Conservation (phyloP, 2,329 filamentous ascomycete species). For the Claviceps capensis region DNA sequence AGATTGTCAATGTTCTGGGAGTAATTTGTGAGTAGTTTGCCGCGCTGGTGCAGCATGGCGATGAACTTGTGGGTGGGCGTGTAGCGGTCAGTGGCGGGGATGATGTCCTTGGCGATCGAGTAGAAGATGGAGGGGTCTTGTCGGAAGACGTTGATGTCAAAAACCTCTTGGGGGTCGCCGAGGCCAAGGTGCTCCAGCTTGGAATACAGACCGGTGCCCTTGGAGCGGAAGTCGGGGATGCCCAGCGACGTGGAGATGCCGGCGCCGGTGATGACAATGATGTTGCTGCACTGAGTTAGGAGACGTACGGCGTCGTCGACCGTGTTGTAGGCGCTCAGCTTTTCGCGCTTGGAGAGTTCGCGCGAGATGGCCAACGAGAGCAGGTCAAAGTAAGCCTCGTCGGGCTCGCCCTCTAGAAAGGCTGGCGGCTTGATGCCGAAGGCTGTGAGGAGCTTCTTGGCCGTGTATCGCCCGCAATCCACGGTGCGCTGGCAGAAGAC, state of each 20-base stretch:
- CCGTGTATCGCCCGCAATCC: slow-evolving; percentile 53
- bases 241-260: slow-evolving; percentile 94
- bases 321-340: slow-evolving; percentile 67
- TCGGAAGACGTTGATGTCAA: slow-evolving; percentile 78
- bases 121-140: slow-evolving; percentile 86
- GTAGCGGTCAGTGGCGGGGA: slow-evolving; percentile 66
- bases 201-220: slow-evolving; percentile 82
- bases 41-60: slow-evolving; percentile 70
- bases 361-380: slow-evolving; percentile 66
- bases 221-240: slow-evolving; percentile 93
- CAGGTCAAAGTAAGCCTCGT: slow-evolving; percentile 62
- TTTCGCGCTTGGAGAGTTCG: slow-evolving; percentile 69
- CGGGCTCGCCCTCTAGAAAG: slow-evolving; percentile 53
- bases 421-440: slow-evolving; percentile 65
- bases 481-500: slow-evolving; percentile 65
- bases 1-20: slow-evolving; percentile 98
- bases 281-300: slow-evolving; percentile 61
- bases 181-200: slow-evolving; percentile 66
- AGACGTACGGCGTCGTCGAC: slow-evolving; percentile 77
- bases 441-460: slow-evolving; percentile 73
- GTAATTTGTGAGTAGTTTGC: slow-evolving; percentile 89
- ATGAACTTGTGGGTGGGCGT: slow-evolving; percentile 94
- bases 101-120: slow-evolving; percentile 76
- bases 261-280: slow-evolving; percentile 87
- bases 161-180: slow-evolving; percentile 84